Base-by-base conservation (phyloP, 2,329 filamentous ascomycete species). In the Corniculantispora saksenae region DNA sequence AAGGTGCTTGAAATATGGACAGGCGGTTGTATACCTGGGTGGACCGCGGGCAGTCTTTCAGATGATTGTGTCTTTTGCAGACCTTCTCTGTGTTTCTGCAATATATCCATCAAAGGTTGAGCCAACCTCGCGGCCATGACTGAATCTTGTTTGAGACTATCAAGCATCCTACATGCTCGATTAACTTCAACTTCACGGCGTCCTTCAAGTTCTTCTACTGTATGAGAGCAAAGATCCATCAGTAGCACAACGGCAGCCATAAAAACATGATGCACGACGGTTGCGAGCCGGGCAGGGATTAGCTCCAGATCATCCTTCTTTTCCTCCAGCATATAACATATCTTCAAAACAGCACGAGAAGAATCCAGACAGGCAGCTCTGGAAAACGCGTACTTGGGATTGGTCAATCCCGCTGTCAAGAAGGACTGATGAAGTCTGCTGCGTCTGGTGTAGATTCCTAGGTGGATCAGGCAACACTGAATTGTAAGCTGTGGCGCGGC, bases 401-500 rank as follows among this genome's bases (percentile, higher is more conserved):
- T 48, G n/a, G 65, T 51, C 3, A 61, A 32, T 6, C 57, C 67
- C 17, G 58, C 65, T 6, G 64, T 35, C 51, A 67, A 55, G 40
- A 65, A 67, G 3, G 67, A 57, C 48, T 66, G 59, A 40, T 68
- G 67, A 27, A 68, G 67, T 19, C 67, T 64, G 60, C 67, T 67
- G 12, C 66, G 61, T 35, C 67, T 64, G 29, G 57, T 62, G 29
- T 67, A 35, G 35, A 60, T 48, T 56, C 66, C 63, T 25, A 68
- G 64, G 53, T 68, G 64, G 32, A 68, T 19, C 38, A 61, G 35
- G 15, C 57, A 43, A 21, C 66, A 35, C 25, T 68, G 67, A 27
- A 65, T 56, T 25, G 57, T 56, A 32, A 68, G 60, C 25, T 64
- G 53, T 1, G 66, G 67, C 17, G 40, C 40, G 19, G 21, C n/a